Percentiles rank a stretch among this genome's conserved stretches.
Conservation (phyloP, 2,329 filamentous ascomycete genomes). For the Ophiosphaerella korrae region DNA sequence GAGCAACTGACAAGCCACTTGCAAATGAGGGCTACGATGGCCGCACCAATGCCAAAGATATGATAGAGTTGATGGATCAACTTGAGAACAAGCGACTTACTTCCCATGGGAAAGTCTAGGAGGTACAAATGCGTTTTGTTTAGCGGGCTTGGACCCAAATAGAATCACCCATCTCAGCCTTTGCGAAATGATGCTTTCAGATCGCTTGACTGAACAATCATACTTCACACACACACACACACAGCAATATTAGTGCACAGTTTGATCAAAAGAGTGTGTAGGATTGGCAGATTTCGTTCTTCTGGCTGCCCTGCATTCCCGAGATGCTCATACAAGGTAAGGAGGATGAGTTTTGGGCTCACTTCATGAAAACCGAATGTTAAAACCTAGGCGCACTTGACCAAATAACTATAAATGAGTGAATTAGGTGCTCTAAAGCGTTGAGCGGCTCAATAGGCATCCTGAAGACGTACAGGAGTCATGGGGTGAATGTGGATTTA, state of each 20-base stretch:
- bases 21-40: slow-evolving; percentile 46
- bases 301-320: slow-evolving; percentile 45
- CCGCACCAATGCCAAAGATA: slow-evolving; percentile 43
- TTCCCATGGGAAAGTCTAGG: slow-evolving; percentile 61
- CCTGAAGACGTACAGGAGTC: slow-evolving; percentile 25
- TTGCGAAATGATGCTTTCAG: slow-evolving; percentile 27
- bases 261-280: no score
- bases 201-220: slow-evolving; percentile 18
- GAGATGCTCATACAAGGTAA: slow-evolving; percentile 49
- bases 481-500: slow-evolving; percentile 27
- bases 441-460: slow-evolving; percentile 24
- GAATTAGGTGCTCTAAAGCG: slow-evolving; percentile 23
- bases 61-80: slow-evolving; percentile 38
- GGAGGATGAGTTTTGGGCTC: slow-evolving; percentile 49
- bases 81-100: slow-evolving; percentile 74
- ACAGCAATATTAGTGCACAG: slow-evolving; percentile 24
- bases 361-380: slow-evolving; percentile 49
- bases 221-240: slow-evolving; percentile 31
- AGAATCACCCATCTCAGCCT: slow-evolving; percentile 24
- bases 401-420: slow-evolving; percentile 26
- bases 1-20: slow-evolving; percentile 49
- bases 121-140: slow-evolving; percentile 24
- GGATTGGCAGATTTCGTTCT: slow-evolving; percentile 34
- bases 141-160: slow-evolving; percentile 21
- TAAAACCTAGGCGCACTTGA: slow-evolving; percentile 47